phyloP scores from a whole-genome alignment of 2,329 filamentous ascomycete genomes.

The Pseudogymnoascus sp. region DNA sequence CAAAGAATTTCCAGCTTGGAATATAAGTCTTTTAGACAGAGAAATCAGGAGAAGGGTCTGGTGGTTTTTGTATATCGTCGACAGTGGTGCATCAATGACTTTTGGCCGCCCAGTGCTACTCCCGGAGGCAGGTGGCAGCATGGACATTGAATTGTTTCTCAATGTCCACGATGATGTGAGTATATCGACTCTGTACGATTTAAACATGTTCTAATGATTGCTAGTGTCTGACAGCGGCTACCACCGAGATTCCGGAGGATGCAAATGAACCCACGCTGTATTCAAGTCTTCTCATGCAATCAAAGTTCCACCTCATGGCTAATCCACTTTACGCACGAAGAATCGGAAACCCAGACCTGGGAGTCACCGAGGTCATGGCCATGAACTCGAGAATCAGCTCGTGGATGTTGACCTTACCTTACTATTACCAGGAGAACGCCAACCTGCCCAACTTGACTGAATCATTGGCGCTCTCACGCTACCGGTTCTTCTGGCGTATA shows the following conservation, averaged over 20 bases:
- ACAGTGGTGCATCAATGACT: slow-evolving; percentile 3
- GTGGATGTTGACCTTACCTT: neutral
- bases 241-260: neutral
- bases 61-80: slow-evolving; percentile 22
- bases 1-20: slow-evolving; percentile 34
- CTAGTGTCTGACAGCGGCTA: neutral
- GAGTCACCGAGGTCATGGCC: neutral
- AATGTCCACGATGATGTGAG: neutral
- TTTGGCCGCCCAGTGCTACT: neutral
- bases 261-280: neutral
- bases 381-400: neutral
- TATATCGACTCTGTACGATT: neutral
- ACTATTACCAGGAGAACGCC: neutral
- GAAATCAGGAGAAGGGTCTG: slow-evolving; percentile 21
- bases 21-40: slow-evolving; percentile 21
- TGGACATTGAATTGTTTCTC: neutral
- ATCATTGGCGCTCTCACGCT: neutral
- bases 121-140: neutral
- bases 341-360: neutral
- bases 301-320: neutral
- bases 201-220: neutral
- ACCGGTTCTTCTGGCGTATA: neutral
- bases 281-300: neutral
- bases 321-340: neutral
- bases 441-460: neutral